Evolutionary conservation across 2,329 filamentous ascomycete genomes (phyloP), one percentile per base, ranked within the genome.

Genomic region (Xylaria sp.): DNA sequence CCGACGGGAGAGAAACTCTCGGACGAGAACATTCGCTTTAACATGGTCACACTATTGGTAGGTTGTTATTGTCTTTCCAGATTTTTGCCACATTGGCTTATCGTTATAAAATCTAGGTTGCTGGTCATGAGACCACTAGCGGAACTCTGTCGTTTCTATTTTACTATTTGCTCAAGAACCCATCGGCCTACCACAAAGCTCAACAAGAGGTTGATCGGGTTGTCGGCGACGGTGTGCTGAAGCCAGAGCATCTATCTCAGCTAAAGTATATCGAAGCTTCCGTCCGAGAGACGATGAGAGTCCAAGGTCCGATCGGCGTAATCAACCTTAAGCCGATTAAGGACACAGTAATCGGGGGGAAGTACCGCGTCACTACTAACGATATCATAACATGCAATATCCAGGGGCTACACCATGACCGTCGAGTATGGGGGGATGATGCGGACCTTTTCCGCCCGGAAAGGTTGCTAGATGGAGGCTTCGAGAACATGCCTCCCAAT

Each of bases 401-500:
- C 11, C 75, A 80, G 54, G 82, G 82, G 53, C 75, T 85, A 19
- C 88, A 90, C 47, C 81, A 81, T 1, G 89, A 91, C 72, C 86
- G 85, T 0, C 78, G 78, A 3, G 83, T 90, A 1, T 90, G 82
- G 62, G 88, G 88, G 8, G 61, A 67, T 0, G 86, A 90, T 69
- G 86, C 87, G 0, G 80, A 84, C 2, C 82, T 86, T 55, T 91
- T 89, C 78, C 82, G 80, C 48, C 88, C 89, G 0, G 88, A 90
- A 73, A 80, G 89, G 30, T 89, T 90, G 85, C 78, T 89, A 2
- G 85, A 88, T 42, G 88, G 86, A 51, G 75, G 77, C 53, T 83
- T 82, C 65, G 72, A 78, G 50, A 77, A 77, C 58, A 68, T 82
- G 17, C 71, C 84, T 73, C 74, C 72, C 24, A 81, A 81, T 64